These are phyloP conservation scores for Panicum virgatum DNA, from an alignment of 202 grass and related monocot genomes.

Conservation along the genomic window DNA sequence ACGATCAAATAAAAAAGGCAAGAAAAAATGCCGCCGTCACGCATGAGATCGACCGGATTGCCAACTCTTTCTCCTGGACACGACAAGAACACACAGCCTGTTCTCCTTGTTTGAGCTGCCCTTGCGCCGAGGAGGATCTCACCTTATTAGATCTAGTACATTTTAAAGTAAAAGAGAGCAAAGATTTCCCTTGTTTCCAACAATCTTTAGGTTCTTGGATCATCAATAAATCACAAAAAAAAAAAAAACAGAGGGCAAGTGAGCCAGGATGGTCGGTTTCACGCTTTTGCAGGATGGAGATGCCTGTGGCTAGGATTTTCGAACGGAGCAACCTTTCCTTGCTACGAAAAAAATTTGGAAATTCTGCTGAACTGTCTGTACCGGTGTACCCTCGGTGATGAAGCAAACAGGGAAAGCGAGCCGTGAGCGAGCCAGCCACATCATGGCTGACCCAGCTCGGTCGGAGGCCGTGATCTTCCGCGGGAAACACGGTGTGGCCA, in stretches of 20 bases:
- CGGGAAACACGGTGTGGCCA: background rate
- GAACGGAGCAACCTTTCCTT: background rate
- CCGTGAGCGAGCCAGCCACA: background rate
- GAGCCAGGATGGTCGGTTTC: background rate
- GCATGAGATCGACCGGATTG: background rate
- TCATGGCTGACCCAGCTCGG: background rate
- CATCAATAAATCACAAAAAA: background rate
- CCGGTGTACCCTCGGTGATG: no score
- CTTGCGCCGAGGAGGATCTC: background rate
- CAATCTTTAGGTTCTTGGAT: background rate
- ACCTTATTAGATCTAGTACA: background rate
- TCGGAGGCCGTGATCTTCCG: background rate
- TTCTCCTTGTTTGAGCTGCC: background rate
- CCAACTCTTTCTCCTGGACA: background rate
- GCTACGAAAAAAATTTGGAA: background rate
- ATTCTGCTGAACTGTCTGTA: background rate
- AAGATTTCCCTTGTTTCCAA: background rate
- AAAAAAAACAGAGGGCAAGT: no score
- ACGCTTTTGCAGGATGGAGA: background rate
- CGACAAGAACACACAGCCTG: background rate
- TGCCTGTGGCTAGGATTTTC: background rate
- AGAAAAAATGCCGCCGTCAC: background rate
- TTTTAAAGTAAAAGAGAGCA: background rate
- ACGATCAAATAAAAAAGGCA: background rate
- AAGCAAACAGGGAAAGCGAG: background rate